Percentiles rank a stretch among this genome's conserved stretches.
These are phyloP conservation scores for Sporodiniella umbellata DNA, from an alignment of 371 early-diverging fungal genomes.

Conservation along the genomic window DNA sequence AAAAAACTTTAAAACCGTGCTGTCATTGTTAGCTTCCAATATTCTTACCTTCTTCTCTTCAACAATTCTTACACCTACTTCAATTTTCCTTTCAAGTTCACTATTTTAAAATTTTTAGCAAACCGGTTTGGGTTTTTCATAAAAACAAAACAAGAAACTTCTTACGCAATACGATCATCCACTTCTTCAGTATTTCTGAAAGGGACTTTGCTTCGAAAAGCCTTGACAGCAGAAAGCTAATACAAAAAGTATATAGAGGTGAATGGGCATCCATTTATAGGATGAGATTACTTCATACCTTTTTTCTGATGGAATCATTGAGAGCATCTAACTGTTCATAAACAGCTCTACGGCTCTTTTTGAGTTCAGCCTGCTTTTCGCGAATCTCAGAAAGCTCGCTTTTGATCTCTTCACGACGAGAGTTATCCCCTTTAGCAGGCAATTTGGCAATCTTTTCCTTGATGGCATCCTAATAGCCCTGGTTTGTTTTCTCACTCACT, in stretches of 20 bases:
- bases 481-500: not conserved
- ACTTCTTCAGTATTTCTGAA: conserved; percentile 79
- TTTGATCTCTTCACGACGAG: conserved; percentile 58
- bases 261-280: too few species aligned
- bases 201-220: conserved; percentile 72
- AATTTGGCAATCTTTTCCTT: conserved; percentile 55
- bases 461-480: conserved; percentile 48
- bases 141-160: not conserved
- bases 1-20: too few species aligned
- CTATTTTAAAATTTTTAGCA: conserved; percentile 35
- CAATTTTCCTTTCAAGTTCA: conserved; percentile 75
- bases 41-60: conserved; percentile 75
- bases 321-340: conserved; percentile 66
- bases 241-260: too few species aligned
- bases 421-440: conserved; percentile 33
- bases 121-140: not conserved
- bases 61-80: conserved; percentile 73
- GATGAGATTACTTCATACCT: conserved; percentile 31
- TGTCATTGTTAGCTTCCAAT: not conserved
- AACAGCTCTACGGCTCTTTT: conserved; percentile 52
- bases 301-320: conserved; percentile 71
- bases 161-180: conserved; percentile 72
- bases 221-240: conserved; percentile 27
- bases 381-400: conserved; percentile 64
- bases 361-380: conserved; percentile 53